Percentiles rank a stretch among this genome's conserved stretches.
phyloP scores from a whole-genome alignment of 2,329 filamentous ascomycete genomes.

The Aspergillus tubingensis region DNA sequence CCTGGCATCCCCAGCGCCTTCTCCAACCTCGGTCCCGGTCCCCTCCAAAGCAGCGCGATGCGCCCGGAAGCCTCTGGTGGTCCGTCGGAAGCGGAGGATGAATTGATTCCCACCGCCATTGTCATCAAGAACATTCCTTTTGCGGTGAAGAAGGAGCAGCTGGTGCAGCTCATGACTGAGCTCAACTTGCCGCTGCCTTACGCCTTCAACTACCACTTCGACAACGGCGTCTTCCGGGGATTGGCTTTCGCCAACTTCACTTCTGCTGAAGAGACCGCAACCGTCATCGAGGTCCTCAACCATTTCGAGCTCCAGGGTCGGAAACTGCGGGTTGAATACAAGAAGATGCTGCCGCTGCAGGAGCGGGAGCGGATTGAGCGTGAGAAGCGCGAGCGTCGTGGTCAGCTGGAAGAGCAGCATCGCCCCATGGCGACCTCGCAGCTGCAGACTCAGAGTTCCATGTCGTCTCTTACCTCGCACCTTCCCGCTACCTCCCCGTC shows the following conservation, averaged over 20 bases:
- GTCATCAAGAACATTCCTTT: slow-evolving; percentile 99
- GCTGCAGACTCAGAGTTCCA: slow-evolving; percentile 81
- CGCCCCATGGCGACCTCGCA: slow-evolving; percentile 66
- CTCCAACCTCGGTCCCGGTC: slow-evolving; percentile 46
- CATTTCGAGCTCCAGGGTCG: slow-evolving; percentile 93
- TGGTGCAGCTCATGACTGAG: slow-evolving; percentile 91
- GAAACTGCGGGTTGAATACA: slow-evolving; percentile 95
- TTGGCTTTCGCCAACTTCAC: slow-evolving; percentile 98
- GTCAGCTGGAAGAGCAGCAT: slow-evolving; percentile 96
- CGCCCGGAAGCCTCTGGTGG: slow-evolving; percentile 44
- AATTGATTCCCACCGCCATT: slow-evolving; percentile 95
- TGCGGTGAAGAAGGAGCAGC: slow-evolving; percentile 93
- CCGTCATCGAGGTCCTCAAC: slow-evolving; percentile 92
- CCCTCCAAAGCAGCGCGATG: slow-evolving; percentile 44
- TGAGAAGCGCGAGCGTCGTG: slow-evolving; percentile 93
- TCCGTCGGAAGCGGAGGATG: slow-evolving; percentile 60
- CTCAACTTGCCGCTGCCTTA: slow-evolving; percentile 92
- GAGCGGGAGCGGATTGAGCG: slow-evolving; percentile 95
- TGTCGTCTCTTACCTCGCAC: slow-evolving; percentile 73
- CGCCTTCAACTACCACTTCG: slow-evolving; percentile 99
- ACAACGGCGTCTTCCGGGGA: slow-evolving; percentile 94
- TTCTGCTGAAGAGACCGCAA: slow-evolving; percentile 86
- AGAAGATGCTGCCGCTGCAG: slow-evolving; percentile 96
- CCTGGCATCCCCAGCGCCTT: slow-evolving; percentile 50
- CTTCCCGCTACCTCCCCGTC: slow-evolving; percentile 66